Evolutionary conservation across 2,329 filamentous ascomycete genomes (phyloP).

Genomic region (Ophiostoma ulmi): DNA sequence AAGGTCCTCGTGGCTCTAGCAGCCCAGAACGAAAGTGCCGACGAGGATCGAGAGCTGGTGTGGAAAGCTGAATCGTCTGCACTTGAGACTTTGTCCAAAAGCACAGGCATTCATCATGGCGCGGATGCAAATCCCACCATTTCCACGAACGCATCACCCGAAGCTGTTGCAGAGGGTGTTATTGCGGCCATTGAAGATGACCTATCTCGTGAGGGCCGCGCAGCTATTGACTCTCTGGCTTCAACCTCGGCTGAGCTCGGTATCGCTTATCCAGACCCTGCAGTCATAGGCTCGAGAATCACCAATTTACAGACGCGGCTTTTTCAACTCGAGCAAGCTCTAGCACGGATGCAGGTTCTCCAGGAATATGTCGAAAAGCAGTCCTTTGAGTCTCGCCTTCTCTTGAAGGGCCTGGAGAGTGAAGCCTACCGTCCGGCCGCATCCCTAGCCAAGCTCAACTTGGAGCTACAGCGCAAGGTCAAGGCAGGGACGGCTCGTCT

Average conservation of each 20-base stretch:
- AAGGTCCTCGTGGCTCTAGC: conserved; percentile 69
- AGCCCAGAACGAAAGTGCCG: conserved; percentile 68
- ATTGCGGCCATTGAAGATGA: conserved; percentile 50
- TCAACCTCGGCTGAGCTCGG: conserved; percentile 47
- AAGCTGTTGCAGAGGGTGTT: conserved; percentile 36
- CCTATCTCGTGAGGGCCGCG: conserved; percentile 51
- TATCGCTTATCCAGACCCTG: conserved; percentile 44
- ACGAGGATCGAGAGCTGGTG: conserved; percentile 61
- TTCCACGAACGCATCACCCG: neutral
- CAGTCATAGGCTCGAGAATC: conserved; percentile 48
- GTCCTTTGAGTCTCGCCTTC: conserved; percentile 36
- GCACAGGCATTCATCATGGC: neutral
- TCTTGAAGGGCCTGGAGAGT: conserved; percentile 42
- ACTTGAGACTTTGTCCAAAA: conserved; percentile 45
- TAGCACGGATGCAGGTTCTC: conserved; percentile 51
- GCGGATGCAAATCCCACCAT: neutral
- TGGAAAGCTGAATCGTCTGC: conserved; percentile 55
- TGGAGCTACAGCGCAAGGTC: conserved; percentile 65
- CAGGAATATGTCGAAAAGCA: conserved; percentile 52
- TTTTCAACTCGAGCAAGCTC: conserved; percentile 52
- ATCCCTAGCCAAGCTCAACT: conserved; percentile 63
- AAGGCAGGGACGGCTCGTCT: conserved; percentile 63
- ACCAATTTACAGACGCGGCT: conserved; percentile 52
- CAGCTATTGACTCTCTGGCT: conserved; percentile 55
- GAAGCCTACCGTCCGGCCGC: conserved; percentile 50